phyloP scores from a whole-genome alignment of 345 rosid genomes.

The Moringa oleifera region DNA sequence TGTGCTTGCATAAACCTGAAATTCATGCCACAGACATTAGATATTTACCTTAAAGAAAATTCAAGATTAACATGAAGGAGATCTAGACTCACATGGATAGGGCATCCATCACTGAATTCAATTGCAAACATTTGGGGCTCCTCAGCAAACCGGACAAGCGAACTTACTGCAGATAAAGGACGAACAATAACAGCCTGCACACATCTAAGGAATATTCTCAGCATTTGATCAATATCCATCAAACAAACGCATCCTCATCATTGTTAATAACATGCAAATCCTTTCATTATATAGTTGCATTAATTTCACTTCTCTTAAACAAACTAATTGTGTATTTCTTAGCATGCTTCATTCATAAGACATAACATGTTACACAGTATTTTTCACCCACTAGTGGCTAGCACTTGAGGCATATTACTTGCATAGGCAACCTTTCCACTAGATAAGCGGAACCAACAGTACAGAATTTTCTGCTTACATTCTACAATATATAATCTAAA shows the following conservation, averaged over 20 bases:
- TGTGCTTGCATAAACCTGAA: conserved; percentile 87
- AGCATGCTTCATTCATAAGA: not conserved
- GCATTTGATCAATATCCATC: conserved; percentile 34
- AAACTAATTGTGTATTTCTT: no score
- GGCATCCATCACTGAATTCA: conserved; percentile 94
- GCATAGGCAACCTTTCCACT: not conserved
- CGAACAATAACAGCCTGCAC: conserved; percentile 98
- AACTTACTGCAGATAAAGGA: conserved; percentile 78
- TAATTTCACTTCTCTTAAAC: not conserved
- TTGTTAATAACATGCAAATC: not conserved
- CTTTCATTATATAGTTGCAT: not conserved
- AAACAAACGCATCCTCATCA: conserved; percentile 4
- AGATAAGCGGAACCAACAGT: no score
- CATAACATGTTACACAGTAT: not conserved
- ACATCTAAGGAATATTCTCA: conserved; percentile 82
- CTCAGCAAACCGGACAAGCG: conserved; percentile 95
- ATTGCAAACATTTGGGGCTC: conserved; percentile 99
- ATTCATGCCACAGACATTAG: conserved; percentile 27
- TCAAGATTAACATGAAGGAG: conserved; percentile 10
- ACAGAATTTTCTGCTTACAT: not conserved
- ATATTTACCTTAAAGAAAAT: conserved; percentile 14
- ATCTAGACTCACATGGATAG: conserved; percentile 74
- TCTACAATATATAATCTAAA: not conserved
- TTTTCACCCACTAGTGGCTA: not conserved
- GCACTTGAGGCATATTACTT: not conserved